Evolutionary conservation across 176 grass and related monocot species (phyloP).

Genomic region (Aegilops umbellulata): DNA sequence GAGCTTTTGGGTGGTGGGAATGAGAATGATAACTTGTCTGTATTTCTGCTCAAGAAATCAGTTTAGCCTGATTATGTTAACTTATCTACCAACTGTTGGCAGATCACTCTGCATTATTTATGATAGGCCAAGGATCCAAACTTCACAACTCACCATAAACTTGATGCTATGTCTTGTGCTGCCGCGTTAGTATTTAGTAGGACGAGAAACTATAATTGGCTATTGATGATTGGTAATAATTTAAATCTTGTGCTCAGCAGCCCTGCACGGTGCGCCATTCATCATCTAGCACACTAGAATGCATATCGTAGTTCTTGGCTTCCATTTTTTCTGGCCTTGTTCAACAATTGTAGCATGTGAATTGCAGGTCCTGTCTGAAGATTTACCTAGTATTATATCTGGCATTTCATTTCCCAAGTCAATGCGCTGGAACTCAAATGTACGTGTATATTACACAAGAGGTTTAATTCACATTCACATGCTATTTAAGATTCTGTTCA

Average conservation of each 20-base stretch:
- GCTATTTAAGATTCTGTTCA: slow-evolving; percentile 9
- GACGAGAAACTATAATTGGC: background rate
- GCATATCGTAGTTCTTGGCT: background rate
- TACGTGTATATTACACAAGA: slow-evolving; percentile 28
- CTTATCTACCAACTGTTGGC: background rate
- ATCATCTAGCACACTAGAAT: background rate
- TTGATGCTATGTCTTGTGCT: background rate
- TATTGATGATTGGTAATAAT: background rate
- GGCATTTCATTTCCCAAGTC: slow-evolving; percentile 94
- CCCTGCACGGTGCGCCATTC: background rate
- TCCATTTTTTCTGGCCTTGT: background rate
- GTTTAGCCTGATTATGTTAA: background rate
- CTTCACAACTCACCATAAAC: slow-evolving; percentile 1
- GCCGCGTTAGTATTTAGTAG: background rate
- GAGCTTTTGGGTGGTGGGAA: background rate
- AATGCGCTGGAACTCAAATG: slow-evolving; percentile 96
- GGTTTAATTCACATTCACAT: background rate
- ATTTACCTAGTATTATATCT: slow-evolving; percentile 69
- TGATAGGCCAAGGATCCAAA: background rate
- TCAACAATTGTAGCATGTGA: slow-evolving; percentile 5
- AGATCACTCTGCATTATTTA: background rate
- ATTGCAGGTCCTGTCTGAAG: slow-evolving; percentile 71
- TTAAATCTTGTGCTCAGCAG: background rate
- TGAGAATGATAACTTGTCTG: slow-evolving; percentile 3
- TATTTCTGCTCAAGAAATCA: background rate